Evolutionary conservation across 169 alveolate species (phyloP), one percentile per base, ranked within the genome.

Genomic region (Toxoplasma gondii): DNA sequence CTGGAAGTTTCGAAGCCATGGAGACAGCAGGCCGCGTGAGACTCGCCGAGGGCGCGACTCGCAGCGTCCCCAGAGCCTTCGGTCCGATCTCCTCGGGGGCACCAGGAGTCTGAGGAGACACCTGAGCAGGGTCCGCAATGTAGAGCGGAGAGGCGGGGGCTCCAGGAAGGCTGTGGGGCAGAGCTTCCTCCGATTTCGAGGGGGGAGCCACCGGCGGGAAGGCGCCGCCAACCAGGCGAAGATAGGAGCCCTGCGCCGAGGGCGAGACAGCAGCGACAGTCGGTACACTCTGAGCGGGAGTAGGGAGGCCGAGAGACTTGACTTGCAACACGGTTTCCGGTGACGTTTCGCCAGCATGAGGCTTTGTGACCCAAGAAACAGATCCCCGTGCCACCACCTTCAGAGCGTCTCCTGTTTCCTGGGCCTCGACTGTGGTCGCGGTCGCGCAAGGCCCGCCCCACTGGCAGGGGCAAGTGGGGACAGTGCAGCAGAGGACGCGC

Each of bases 391-490:
- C 34, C n/a, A 1, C 5, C 5, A 16, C n/a, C 74, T 27, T 27
- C 74, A 27, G 74, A 31, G 34, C 29, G 34, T 64, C 74, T 16
- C 74, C 74, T 22, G 74, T n/a, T 2, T 19, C 86, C 45, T n/a
- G 22, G 27, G 39, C 86, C 86, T 78, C 86, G 39, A 19, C 86
- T 7, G 86, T 31, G 10, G 45, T 17, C 39, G 86, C 86, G 16
- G 86, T 78, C 44, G 86, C 45, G 43, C 86, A 78, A 41, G 45
- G 39, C 44, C 86, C 86, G 49, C 86, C 86, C 86, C n/a, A 31
- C n/a, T 78, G 86, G n/a, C 86, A 78, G 86, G 86, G 86, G 22
- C 86, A 78, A 1, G 39, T n/a, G 45, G 86, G 86, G 86, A 78
- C 86, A n/a, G 39, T 78, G 45, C 86, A 82, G 90, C 90, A 82